Percentiles rank a stretch among this genome's conserved stretches.
phyloP scores from a whole-genome alignment of 345 rosid species.

The thale cress (Arabidopsis thaliana) region DNA sequence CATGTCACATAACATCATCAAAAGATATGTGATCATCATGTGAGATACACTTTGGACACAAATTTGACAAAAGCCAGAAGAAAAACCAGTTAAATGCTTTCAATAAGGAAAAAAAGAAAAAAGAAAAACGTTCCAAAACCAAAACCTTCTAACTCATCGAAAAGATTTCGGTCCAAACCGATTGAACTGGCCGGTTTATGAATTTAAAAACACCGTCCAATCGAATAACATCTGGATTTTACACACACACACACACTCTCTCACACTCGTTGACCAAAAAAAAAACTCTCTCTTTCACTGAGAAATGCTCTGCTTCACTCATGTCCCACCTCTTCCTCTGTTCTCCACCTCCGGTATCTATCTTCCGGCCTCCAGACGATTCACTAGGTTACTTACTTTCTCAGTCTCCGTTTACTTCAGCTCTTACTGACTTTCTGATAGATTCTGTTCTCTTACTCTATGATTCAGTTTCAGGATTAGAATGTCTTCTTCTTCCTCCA shows the following conservation, averaged over 20 bases:
- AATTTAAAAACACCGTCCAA: background rate
- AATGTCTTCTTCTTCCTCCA: slow-evolving; percentile 59
- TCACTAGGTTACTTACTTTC: slow-evolving; percentile 7
- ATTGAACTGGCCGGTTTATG: background rate
- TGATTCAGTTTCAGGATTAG: slow-evolving; percentile 47
- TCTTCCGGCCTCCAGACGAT: slow-evolving; percentile 14
- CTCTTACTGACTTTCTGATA: background rate
- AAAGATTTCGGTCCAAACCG: too few species aligned
- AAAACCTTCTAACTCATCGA: too few species aligned
- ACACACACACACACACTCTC: background rate
- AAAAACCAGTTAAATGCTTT: background rate
- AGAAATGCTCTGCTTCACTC: slow-evolving; percentile 32
- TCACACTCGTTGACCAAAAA: too few species aligned
- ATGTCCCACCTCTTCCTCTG: slow-evolving; percentile 26
- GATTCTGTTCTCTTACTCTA: background rate
- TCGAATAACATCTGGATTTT: background rate
- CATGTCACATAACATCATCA: background rate
- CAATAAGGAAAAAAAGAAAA: too few species aligned
- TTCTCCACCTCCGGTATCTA: slow-evolving; percentile 20
- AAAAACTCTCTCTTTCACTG: background rate
- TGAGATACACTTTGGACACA: background rate
- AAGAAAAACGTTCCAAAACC: too few species aligned
- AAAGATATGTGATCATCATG: background rate
- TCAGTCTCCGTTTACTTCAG: background rate
- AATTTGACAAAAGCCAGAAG: background rate